phyloP scores from a whole-genome alignment of 495 filamentous ascomycete species.

The Aspergillus coremiiformis region DNA sequence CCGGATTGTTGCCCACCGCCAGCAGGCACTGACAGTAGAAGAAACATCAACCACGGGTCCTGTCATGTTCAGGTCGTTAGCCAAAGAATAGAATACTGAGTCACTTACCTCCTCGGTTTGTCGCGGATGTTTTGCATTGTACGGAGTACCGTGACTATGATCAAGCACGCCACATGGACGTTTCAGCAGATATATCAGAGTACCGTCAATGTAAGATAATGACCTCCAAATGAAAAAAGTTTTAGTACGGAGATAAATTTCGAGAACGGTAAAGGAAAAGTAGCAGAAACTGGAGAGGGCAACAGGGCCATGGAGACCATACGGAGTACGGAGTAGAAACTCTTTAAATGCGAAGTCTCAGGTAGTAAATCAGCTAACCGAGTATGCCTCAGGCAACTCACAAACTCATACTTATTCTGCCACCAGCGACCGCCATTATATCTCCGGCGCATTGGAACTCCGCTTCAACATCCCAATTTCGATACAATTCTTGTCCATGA shows the following conservation, averaged over 20 bases:
- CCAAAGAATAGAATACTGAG: too few species aligned
- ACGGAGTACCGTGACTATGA: background rate
- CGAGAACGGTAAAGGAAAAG: too few species aligned
- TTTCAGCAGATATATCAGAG: too few species aligned
- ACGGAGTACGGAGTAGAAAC: too few species aligned
- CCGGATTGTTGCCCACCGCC: slow-evolving; percentile 12
- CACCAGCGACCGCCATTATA: background rate
- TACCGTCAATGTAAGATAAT: too few species aligned
- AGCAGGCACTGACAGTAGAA: background rate
- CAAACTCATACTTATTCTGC: background rate
- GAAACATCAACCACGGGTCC: background rate
- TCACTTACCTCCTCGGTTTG: background rate
- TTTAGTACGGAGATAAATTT: too few species aligned
- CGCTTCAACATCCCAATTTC: slow-evolving; percentile 4
- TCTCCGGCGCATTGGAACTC: slow-evolving; percentile 7
- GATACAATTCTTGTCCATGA: slow-evolving; percentile 1
- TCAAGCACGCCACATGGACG: too few species aligned
- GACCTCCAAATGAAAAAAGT: too few species aligned
- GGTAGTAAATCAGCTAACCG: too few species aligned
- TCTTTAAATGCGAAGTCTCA: too few species aligned
- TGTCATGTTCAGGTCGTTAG: background rate
- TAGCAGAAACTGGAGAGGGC: too few species aligned
- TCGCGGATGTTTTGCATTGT: background rate
- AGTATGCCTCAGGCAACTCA: background rate
- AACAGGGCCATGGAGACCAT: too few species aligned